Percentiles rank a stretch among this genome's conserved stretches.
Evolutionary conservation across 2,329 filamentous ascomycete genomes (phyloP).

Genomic region (Xylaria sp.): DNA sequence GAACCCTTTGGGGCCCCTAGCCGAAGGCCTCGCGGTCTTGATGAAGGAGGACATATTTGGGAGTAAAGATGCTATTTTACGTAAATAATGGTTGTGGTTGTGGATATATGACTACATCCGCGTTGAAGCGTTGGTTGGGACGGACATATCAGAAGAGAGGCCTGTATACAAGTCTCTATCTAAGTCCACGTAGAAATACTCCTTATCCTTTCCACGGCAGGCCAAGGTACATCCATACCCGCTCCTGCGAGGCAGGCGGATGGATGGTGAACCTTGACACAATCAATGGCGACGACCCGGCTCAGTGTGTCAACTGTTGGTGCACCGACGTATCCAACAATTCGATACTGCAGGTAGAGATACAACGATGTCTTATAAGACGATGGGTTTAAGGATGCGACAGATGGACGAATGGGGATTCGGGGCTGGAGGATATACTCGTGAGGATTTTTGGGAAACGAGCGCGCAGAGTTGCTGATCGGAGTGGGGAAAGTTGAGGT

Average conservation of each 20-base stretch:
- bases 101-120: conserved; percentile 1
- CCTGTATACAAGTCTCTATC: conserved; percentile 24
- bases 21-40: conserved; percentile 53
- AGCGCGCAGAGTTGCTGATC: neutral
- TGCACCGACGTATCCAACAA: conserved; percentile 5
- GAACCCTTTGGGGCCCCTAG: conserved; percentile 45
- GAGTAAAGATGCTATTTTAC: conserved; percentile 14
- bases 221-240: conserved; percentile 8
- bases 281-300: neutral
- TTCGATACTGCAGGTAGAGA: neutral
- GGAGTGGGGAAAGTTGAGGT: conserved; percentile 25
- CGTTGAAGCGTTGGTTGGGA: conserved; percentile 13
- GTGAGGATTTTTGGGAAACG: conserved; percentile 27
- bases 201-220: conserved; percentile 19
- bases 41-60: conserved; percentile 62
- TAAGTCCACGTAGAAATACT: conserved; percentile 5
- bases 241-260: neutral
- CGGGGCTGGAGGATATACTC: conserved; percentile 32
- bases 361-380: conserved; percentile 8
- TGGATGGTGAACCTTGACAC: neutral
- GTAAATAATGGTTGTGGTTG: neutral
- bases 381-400: conserved; percentile 15
- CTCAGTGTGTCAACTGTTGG: neutral
- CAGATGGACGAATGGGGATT: conserved; percentile 34
- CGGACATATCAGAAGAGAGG: conserved; percentile 3